A percentile compares a stretch with the other conserved stretches of the same genome.
Evolutionary conservation across 2,329 filamentous ascomycete species (phyloP).

Genomic region (Blastomyces emzantsi): DNA sequence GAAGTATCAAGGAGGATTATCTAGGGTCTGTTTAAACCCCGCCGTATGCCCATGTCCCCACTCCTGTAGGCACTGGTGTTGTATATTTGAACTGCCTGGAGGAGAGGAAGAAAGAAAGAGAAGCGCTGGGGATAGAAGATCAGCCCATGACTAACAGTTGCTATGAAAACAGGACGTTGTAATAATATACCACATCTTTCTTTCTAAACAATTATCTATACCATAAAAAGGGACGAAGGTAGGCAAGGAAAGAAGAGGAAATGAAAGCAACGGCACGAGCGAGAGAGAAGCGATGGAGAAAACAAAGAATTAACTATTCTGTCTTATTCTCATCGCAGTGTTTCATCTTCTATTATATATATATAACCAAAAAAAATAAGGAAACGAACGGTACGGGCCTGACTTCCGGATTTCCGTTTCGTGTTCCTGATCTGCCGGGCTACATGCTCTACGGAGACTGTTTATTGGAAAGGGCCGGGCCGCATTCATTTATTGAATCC

Average conservation of each 20-base stretch:
- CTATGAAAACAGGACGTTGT: not conserved
- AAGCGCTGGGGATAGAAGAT: not conserved
- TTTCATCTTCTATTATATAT: no score
- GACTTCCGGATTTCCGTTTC: no score
- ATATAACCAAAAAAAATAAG: not conserved
- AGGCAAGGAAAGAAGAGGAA: not conserved
- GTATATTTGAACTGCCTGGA: not conserved
- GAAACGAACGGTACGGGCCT: not conserved
- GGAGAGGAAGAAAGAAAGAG: not conserved
- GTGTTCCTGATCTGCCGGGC: no score
- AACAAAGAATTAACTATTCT: no score
- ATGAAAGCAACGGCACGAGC: not conserved
- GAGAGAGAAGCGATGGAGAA: no score
- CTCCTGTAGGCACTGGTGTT: no score
- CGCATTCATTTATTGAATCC: no score
- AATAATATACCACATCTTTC: not conserved
- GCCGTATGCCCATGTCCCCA: not conserved
- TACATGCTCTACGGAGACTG: no score
- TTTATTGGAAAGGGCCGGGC: no score
- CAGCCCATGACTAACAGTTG: not conserved
- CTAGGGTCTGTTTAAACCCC: constrained; percentile 34
- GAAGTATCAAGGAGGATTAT: constrained; percentile 77
- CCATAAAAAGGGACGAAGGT: not conserved
- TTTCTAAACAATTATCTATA: not conserved
- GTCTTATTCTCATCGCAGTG: no score